These are phyloP conservation scores for Geotrichum bryndzae DNA, from an alignment of 1,139 yeast genomes.

Conservation along the genomic window DNA sequence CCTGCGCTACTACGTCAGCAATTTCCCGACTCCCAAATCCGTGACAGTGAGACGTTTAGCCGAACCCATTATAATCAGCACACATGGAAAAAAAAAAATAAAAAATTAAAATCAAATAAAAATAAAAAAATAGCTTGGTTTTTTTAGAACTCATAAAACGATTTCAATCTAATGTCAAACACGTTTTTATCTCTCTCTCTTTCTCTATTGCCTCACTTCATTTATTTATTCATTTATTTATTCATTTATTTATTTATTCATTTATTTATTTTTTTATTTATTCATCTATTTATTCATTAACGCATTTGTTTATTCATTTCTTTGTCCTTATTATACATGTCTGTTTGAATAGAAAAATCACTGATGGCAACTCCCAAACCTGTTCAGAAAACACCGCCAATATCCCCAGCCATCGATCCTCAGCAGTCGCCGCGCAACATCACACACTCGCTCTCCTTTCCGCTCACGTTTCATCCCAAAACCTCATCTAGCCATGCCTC, in stretches of 20 bases:
- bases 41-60: background rate
- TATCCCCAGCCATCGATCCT: background rate
- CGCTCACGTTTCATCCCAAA: background rate
- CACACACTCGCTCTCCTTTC: constrained; percentile 5
- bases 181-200: background rate
- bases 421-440: constrained; percentile 1
- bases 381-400: background rate
- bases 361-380: constrained; percentile 2
- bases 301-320: background rate
- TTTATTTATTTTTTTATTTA: background rate
- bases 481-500: background rate
- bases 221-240: background rate
- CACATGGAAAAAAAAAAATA: background rate
- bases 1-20: background rate
- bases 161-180: background rate
- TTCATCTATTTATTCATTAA: background rate
- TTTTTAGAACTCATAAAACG: too few species aligned
- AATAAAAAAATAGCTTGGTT: background rate
- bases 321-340: background rate
- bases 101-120: too few species aligned
- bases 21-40: background rate
- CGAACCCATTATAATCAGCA: background rate
- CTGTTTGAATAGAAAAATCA: background rate
- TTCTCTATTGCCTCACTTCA: background rate
- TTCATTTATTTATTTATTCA: background rate